Conservation (phyloP, 805 yeast genomes). For the Hemisphaericaspora nanyangensis region DNA sequence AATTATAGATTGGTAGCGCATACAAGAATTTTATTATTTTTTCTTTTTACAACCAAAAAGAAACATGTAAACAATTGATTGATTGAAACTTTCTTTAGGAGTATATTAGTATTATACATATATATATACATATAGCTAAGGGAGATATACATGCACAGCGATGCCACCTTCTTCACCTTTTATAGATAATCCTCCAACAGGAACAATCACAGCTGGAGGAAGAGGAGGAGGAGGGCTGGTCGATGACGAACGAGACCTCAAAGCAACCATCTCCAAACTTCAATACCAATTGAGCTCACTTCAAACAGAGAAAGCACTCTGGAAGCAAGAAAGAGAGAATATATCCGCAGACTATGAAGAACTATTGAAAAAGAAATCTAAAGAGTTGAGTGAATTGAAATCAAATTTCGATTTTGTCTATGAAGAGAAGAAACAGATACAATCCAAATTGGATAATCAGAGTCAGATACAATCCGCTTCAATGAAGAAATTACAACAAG, state of each 20-base stretch:
- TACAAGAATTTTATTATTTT: too few species aligned
- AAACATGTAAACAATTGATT: too few species aligned
- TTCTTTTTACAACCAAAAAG: too few species aligned
- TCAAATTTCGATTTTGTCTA: conserved; percentile 33
- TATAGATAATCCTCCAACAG: conserved; percentile 19
- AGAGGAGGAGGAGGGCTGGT: too few species aligned
- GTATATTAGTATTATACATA: too few species aligned
- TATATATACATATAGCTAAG: too few species aligned
- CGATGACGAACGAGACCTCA: conserved; percentile 13
- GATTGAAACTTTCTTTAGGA: too few species aligned
- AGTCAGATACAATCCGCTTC: conserved; percentile 21
- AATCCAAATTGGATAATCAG: conserved; percentile 29
- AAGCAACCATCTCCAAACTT: conserved; percentile 21
- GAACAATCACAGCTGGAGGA: conserved; percentile 5
- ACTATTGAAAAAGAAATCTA: conserved; percentile 27
- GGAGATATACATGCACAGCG: too few species aligned
- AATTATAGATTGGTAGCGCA: too few species aligned
- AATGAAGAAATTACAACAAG: conserved; percentile 14
- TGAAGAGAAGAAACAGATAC: conserved; percentile 28
- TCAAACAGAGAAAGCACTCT: conserved; percentile 31
- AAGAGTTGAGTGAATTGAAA: conserved; percentile 29
- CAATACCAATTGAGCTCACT: conserved; percentile 30
- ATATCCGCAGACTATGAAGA: conserved; percentile 22
- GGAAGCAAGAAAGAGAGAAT: conserved; percentile 24
- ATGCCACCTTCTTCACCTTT: conserved; percentile 29